These are phyloP conservation scores for Rhizophora mangle DNA, from an alignment of 345 rosid genomes.

Conservation along the genomic window DNA sequence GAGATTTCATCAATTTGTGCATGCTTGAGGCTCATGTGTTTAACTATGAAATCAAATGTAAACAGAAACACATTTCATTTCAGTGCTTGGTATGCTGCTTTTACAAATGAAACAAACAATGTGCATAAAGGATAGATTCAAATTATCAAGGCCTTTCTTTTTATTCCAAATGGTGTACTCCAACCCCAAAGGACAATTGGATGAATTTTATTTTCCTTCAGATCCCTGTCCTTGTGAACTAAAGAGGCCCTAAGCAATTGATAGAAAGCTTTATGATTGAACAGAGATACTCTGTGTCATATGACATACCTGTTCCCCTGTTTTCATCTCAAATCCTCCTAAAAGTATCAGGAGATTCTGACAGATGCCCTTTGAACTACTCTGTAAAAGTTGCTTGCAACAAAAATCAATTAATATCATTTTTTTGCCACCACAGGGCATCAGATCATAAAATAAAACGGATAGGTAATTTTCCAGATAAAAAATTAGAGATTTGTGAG, in stretches of 20 bases:
- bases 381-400: constrained; percentile 37
- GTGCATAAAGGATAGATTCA: neutral
- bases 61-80: neutral
- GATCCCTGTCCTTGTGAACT: neutral
- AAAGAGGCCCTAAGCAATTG: constrained; percentile 1
- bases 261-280: neutral
- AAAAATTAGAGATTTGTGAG: neutral
- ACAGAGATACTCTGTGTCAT: constrained; percentile 14
- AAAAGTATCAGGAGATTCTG: constrained; percentile 64
- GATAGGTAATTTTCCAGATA: no score
- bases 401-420: constrained; percentile 5
- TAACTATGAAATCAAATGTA: no score
- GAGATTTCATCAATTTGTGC: constrained; percentile 20
- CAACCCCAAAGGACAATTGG: neutral
- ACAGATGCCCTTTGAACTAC: constrained; percentile 50
- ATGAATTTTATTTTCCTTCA: neutral
- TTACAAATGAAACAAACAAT: neutral
- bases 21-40: no score
- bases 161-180: neutral
- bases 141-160: neutral
- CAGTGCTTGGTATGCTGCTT: neutral
- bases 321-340: constrained; percentile 89
- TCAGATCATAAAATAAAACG: no score
- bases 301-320: constrained; percentile 79
- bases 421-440: neutral